These are phyloP conservation scores for Magnaporthiopsis incrustans DNA, from an alignment of 2,329 filamentous ascomycete genomes.

Conservation along the genomic window DNA sequence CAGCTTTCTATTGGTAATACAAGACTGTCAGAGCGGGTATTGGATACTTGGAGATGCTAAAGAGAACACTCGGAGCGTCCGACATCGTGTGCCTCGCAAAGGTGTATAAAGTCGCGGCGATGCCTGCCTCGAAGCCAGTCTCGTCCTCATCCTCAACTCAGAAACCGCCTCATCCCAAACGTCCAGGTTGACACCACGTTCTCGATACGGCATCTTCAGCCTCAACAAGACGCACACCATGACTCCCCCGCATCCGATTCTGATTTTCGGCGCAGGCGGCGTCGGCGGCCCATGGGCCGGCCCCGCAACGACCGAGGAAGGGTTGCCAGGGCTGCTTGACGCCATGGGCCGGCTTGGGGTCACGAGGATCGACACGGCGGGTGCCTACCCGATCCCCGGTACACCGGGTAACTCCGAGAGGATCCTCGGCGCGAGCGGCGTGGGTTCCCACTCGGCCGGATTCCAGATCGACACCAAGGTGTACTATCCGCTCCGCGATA, in stretches of 20 bases:
- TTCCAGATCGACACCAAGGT: constrained; percentile 20
- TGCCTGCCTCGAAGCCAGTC: no score
- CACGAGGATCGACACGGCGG: constrained; percentile 16
- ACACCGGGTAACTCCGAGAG: constrained; percentile 13
- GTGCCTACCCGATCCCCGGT: constrained; percentile 10
- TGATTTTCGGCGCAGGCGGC: not conserved
- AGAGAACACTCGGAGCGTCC: no score
- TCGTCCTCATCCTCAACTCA: not conserved
- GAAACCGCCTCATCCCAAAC: not conserved
- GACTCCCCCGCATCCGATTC: not conserved
- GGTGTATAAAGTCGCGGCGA: no score
- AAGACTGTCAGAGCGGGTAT: no score
- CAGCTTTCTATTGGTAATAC: no score
- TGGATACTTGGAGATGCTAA: no score
- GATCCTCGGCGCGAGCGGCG: constrained; percentile 11
- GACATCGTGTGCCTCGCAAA: no score
- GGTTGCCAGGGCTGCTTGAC: not conserved
- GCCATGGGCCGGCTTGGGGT: constrained; percentile 10
- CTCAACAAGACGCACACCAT: not conserved
- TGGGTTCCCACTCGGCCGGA: constrained; percentile 11
- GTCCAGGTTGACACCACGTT: not conserved
- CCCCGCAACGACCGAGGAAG: not conserved
- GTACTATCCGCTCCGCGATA: no score
- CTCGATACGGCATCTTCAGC: not conserved
- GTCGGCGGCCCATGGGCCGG: not conserved